Evolutionary conservation across 305 asterid genomes (phyloP), one percentile per base, ranked within the genome.

Genomic region (Euphrasia arctica): DNA sequence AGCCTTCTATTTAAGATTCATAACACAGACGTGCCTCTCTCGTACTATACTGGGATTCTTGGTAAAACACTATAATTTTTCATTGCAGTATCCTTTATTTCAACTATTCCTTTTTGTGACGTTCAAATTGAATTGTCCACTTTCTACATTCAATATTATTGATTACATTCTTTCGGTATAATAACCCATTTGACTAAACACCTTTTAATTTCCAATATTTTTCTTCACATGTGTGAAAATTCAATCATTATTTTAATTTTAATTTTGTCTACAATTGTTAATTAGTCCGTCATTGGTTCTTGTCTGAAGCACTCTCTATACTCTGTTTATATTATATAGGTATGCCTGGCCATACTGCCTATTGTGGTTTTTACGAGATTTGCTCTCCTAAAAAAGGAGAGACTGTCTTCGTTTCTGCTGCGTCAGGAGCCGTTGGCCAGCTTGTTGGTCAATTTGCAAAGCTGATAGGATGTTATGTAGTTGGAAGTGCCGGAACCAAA

Each of bases 341-440:
- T 60, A 86, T 88, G 96, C 95, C 96, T 5, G 98, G 98, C 9
- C 86, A 88, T 72, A 91, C 95, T 48, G 96, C 96, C 25, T 91
- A 88, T 78, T 88, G 75, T 72, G 98, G 98, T 74, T 84, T 88
- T 74, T 82, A 83, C 9, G 88, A 88, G 78, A 83, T 91, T 42
- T 91, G 98, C 63, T 70, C 78, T 34, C 98, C 98, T 0, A 82
- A 75, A 69, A 78, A 71, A 63, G 77, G 81, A 27, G 94, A 91
- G 5, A 65, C 62, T 42, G 90, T 91, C 66, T 88, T 84, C 45
- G 94, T 91, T 3, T 91, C 96, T 28, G 98, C 96, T 66, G 98
- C 97, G 13, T 91, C 96, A 4, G 98, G 98, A 54, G 96, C 96
- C 18, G 97, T 91, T 4, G 96, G 97, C 18, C 97, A 90, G 89